A percentile compares a stretch with the other conserved stretches of the same genome.
phyloP scores from a whole-genome alignment of 1,284 basidiomycete genomes.

The Wolfiporia cocos region DNA sequence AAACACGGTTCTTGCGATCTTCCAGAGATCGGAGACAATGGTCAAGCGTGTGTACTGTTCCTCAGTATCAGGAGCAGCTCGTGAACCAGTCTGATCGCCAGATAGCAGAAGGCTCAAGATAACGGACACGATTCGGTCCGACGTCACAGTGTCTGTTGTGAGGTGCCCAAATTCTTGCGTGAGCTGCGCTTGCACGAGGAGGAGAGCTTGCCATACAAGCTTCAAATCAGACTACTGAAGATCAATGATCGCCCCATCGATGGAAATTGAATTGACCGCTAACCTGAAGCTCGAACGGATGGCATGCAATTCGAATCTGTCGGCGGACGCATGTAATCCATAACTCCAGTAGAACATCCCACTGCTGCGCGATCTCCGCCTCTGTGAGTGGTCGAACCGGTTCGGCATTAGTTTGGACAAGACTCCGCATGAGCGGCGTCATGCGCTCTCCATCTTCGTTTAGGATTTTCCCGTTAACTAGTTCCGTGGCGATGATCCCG shows the following conservation, averaged over 20 bases:
- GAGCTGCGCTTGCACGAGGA: constrained; percentile 41
- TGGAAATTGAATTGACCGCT: constrained; percentile 7
- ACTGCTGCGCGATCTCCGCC: constrained; percentile 37
- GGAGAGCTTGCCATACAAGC: constrained; percentile 44
- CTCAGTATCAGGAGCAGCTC: constrained; percentile 3
- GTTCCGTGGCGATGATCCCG: constrained; percentile 12
- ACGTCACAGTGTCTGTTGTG: constrained; percentile 26
- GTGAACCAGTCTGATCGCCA: background rate
- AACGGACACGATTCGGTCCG: constrained; percentile 17
- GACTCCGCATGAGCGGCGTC: constrained; percentile 13
- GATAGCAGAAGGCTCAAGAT: constrained; percentile 21
- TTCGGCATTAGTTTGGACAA: constrained; percentile 20
- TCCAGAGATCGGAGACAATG: constrained; percentile 41
- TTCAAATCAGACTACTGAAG: constrained; percentile 31
- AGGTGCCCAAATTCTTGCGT: constrained; percentile 32
- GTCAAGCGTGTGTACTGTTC: constrained; percentile 30
- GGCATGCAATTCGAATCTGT: constrained; percentile 5
- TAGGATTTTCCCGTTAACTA: constrained; percentile 28
- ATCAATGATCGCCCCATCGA: constrained; percentile 7
- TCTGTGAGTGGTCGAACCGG: constrained; percentile 34
- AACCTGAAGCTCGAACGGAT: constrained; percentile 16
- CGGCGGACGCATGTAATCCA: constrained; percentile 30
- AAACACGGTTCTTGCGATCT: constrained; percentile 41
- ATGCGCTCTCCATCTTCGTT: constrained; percentile 17
- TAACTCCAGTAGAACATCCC: constrained; percentile 34